Evolutionary conservation across 129 eudicot genomes (phyloP).

Genomic region (sunflower (Helianthus annuus)): HanXRQr2.0-SUNRISE NC_035441.2:186050567-186051066

Average conservation of each 20-base stretch:
- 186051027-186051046: slow-evolving; percentile 41
- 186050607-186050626: slow-evolving; percentile 63
- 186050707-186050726: slow-evolving; percentile 65
- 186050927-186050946: slow-evolving; percentile 77
- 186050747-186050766: slow-evolving; percentile 31
- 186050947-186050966: slow-evolving; percentile 42
- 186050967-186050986: slow-evolving; percentile 43
- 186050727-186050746: slow-evolving; percentile 55
- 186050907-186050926: slow-evolving; percentile 65
- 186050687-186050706: slow-evolving; percentile 20
- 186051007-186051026: slow-evolving; percentile 51
- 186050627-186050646: slow-evolving; percentile 40
- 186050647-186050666: slow-evolving; percentile 29
- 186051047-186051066: background rate
- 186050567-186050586: slow-evolving; percentile 64
- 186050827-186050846: slow-evolving; percentile 31
- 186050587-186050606: slow-evolving; percentile 57
- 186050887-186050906: slow-evolving; percentile 62
- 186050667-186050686: slow-evolving; percentile 18
- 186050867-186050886: slow-evolving; percentile 52
- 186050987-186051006: slow-evolving; percentile 66
- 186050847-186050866: slow-evolving; percentile 52
- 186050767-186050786: slow-evolving; percentile 40
- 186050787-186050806: background rate
- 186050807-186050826: slow-evolving; percentile 15